Base-by-base conservation (phyloP, 441 rosid species). In the Arabidopsis lyrata region DNA sequence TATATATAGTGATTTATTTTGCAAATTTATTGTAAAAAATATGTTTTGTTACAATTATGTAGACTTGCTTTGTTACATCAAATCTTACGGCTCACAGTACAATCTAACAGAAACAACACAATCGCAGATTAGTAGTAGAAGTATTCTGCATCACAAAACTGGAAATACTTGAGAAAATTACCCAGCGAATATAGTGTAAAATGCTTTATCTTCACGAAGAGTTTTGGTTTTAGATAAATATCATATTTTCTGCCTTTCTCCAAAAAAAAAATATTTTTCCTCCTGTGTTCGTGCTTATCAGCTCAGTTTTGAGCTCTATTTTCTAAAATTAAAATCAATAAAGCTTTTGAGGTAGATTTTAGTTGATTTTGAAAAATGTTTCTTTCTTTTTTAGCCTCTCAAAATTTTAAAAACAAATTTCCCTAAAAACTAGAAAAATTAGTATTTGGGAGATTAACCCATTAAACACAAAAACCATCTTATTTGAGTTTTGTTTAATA, bases 91-190 rank as follows among this genome's bases (percentile, higher is more conserved):
- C 44, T 56, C 15, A 27, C 0, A 18, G 0, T 32, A 32, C 15
- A 4, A 42, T 31, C 11, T 8, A 56, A 56, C 12, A 44, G 11
- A 18, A 10, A 68, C 11, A 32, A 68, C 9, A 32, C 15, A 18
- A n/a, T 13, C 11, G 13, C 34, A 56, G n/a, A 20, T 44, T 13
- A 29, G n/a, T 44, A 68, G n/a, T 56, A 44, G 6, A 56, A 56
- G 64, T 68, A 20, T 32, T 18, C 20, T 18, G 32, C 55, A 31
- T 68, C 34, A 44, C 55, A 56, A 44, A 42, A 7, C 64, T 44
- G 44, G 1, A 18, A 55, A 8, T 12, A 32, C 13, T 18, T 42
- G 0, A 3, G 1, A 1, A 44, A 2, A 5, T 29, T 31, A 68
- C 2, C 2, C 27, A 56, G 6, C 11, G 6, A 56, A 8, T 56